Evolutionary conservation across 805 yeast species (phyloP), one percentile per base, ranked within the genome.

Genomic region (Nakazawaea laoshanensis): DNA sequence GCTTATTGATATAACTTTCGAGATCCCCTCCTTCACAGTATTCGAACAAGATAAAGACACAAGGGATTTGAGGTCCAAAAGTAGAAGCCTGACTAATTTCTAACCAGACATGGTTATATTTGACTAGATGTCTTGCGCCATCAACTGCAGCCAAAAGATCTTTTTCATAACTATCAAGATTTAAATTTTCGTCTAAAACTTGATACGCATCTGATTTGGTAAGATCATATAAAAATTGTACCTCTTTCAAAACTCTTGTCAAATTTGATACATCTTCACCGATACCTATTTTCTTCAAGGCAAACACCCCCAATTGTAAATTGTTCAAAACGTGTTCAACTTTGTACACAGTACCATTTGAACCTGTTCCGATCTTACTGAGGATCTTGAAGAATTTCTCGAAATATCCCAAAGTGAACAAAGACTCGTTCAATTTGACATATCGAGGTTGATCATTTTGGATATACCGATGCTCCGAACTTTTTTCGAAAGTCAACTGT

Each of bases 61-160:
- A 60, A 25, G 80, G 65, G 36, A 78, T 58, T 45, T 64, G 52
- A 22, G 79, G 74, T 32, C 77, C 76, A 50, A 74, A 74, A 7
- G 57, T 59, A 29, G 68, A 60, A 19, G 68, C 49, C 13, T 59
- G 52, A 25, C 70, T 81, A 46, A 78, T 63, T 48, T 87, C 96
- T 20, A 87, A 53, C 96, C 96, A 87, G 17, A 86, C 95, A 54
- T 87, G 96, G 48, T 87, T 86, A 49, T 87, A 87, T 14, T 81
- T 71, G 18, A 87, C 84, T 43, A 87, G 64, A 50, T 86, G 81
- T 53, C 23, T 63, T 58, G 35, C 55, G 37, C 42, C 54, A 19
- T 42, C 44, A 8, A 42, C 32, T 1, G 29, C 30, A 24, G 20
- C 16, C 12, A 34, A 14, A 4, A 29, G 14, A 14, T 34, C 33